Percentiles rank a stretch among this genome's conserved stretches.
phyloP scores from a whole-genome alignment of 257 asterid genomes.

The Nicotiana noctiflora region DNA sequence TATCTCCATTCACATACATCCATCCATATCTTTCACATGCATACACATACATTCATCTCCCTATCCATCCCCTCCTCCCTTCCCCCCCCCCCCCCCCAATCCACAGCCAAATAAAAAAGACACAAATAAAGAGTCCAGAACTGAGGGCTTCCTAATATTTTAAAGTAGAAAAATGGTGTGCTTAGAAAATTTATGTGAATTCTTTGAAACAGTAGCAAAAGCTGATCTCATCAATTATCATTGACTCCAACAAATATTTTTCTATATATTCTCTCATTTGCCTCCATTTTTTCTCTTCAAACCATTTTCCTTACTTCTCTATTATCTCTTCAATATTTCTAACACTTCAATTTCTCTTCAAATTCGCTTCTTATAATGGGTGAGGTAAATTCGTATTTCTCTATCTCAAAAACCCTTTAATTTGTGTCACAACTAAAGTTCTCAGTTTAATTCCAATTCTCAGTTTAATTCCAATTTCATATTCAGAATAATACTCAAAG shows the following conservation, averaged over 20 bases:
- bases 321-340: background rate
- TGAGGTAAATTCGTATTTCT: conserved; percentile 44
- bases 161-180: background rate
- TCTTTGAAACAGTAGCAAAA: background rate
- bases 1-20: background rate
- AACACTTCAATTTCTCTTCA: background rate
- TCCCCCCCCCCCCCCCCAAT: too few relatives aligned
- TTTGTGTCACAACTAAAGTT: background rate
- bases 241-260: background rate
- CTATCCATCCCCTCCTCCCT: too few relatives aligned
- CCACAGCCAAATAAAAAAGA: background rate
- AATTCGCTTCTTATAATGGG: conserved; percentile 37
- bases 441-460: background rate
- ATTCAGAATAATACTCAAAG: background rate
- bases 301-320: conserved; percentile 12
- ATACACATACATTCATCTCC: background rate
- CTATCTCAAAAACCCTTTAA: background rate
- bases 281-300: conserved; percentile 61
- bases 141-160: background rate
- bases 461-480: background rate
- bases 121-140: background rate
- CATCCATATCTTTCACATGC: background rate
- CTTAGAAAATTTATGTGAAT: background rate
- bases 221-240: background rate
- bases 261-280: conserved; percentile 43